These are phyloP conservation scores for Luffa aegyptiaca DNA, from an alignment of 306 rosid genomes.

Conservation along the genomic window DNA sequence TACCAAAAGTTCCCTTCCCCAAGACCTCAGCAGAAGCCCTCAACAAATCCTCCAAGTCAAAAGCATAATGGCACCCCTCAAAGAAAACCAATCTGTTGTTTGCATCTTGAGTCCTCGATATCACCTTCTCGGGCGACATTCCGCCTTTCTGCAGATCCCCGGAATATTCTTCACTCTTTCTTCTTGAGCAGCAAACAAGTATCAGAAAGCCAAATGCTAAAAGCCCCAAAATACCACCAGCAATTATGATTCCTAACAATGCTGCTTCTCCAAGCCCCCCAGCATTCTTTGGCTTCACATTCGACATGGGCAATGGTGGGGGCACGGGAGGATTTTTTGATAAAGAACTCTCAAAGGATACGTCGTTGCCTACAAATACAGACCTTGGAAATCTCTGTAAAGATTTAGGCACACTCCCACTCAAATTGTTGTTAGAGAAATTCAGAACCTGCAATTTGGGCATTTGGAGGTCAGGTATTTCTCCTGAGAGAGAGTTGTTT, in stretches of 20 bases:
- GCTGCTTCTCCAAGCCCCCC: conserved; percentile 48
- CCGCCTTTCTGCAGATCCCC: conserved; percentile 57
- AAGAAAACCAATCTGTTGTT: conserved; percentile 65
- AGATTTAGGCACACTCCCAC: conserved; percentile 54
- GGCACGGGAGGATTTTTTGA: conserved; percentile 28
- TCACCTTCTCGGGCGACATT: conserved; percentile 76
- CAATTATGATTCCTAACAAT: conserved; percentile 39
- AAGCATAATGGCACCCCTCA: conserved; percentile 66
- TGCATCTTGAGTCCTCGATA: conserved; percentile 62
- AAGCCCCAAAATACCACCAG: conserved; percentile 41
- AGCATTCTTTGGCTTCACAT: conserved; percentile 20
- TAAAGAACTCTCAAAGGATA: conserved; percentile 24
- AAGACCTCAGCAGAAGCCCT: conserved; percentile 93
- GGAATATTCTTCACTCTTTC: conserved; percentile 22
- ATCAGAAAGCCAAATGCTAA: conserved; percentile 37
- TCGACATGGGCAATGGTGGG: conserved; percentile 21
- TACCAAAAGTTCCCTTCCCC: conserved; percentile 88
- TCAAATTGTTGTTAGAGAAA: conserved; percentile 43
- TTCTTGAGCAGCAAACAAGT: conserved; percentile 47
- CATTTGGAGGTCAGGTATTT: conserved; percentile 41
- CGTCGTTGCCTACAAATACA: conserved; percentile 48
- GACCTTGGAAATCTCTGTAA: conserved; percentile 51
- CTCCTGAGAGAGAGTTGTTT: conserved; percentile 58
- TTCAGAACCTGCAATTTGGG: conserved; percentile 33
- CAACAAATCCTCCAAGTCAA: conserved; percentile 87